Evolutionary conservation across 805 yeast species (phyloP).

Genomic region (Pichia eremophila): DNA sequence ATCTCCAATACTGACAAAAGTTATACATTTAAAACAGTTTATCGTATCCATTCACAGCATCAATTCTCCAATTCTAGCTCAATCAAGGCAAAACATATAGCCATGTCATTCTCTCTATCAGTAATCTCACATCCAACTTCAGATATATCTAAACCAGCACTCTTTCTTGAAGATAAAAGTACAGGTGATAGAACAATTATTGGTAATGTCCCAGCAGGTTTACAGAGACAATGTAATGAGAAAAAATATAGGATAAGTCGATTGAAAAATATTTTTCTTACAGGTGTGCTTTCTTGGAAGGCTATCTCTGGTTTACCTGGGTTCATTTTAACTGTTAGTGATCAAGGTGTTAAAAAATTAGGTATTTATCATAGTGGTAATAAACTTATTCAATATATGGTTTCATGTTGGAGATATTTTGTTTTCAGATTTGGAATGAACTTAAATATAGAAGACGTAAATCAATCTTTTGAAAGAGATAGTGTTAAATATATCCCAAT

Average conservation of each 20-base stretch:
- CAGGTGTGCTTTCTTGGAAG: slow-evolving; percentile 73
- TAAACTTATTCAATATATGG: slow-evolving; percentile 40
- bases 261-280: slow-evolving; percentile 56
- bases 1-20: not conserved
- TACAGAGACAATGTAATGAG: slow-evolving; percentile 67
- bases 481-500: slow-evolving; percentile 16
- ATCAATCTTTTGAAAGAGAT: slow-evolving; percentile 3
- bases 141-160: slow-evolving; percentile 49
- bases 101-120: slow-evolving; percentile 37
- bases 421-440: slow-evolving; percentile 70
- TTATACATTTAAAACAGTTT: too few species aligned
- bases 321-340: slow-evolving; percentile 68
- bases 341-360: slow-evolving; percentile 55
- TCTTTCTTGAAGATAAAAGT: slow-evolving; percentile 39
- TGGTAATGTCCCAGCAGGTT: slow-evolving; percentile 80
- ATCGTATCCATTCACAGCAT: too few species aligned
- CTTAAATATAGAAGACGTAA: slow-evolving; percentile 24
- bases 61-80: not conserved
- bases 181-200: slow-evolving; percentile 52
- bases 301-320: slow-evolving; percentile 94
- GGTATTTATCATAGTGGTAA: slow-evolving; percentile 44
- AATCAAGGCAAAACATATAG: slow-evolving; percentile 1
- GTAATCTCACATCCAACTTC: slow-evolving; percentile 53
- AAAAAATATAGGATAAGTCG: slow-evolving; percentile 47
- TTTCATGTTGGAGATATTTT: slow-evolving; percentile 80